Conservation (phyloP, 1,284 basidiomycete genomes). For the Ceratobasidium sp. region DNA sequence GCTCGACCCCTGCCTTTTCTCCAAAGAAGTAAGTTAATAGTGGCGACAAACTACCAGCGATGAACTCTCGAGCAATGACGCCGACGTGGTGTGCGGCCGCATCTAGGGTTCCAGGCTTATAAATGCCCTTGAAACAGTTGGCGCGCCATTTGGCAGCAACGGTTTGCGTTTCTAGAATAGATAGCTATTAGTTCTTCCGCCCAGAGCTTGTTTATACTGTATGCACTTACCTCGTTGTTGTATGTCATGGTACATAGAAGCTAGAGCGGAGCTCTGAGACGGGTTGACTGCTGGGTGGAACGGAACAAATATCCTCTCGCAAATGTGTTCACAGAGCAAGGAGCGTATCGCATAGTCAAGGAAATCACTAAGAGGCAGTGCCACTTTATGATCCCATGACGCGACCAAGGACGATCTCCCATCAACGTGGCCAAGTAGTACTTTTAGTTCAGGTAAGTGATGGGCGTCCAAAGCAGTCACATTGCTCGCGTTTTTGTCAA, state of each 20-base stretch:
- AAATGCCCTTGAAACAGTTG: conserved; percentile 32
- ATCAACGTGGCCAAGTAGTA: background rate
- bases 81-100: background rate
- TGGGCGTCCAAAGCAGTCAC: conserved; percentile 21
- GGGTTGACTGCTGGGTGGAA: conserved; percentile 25
- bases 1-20: background rate
- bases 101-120: background rate
- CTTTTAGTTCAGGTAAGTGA: background rate
- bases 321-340: conserved; percentile 1
- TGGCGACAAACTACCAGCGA: background rate
- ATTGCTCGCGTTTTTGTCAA: conserved; percentile 17
- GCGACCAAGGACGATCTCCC: conserved; percentile 12
- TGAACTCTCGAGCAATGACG: background rate
- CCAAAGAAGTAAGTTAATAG: conserved; percentile 19
- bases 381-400: background rate
- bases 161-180: conserved; percentile 29
- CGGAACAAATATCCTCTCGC: conserved; percentile 3
- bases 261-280: background rate
- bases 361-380: conserved; percentile 19
- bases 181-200: too few species aligned
- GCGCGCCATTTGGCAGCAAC: conserved; percentile 40
- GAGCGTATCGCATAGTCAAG: conserved; percentile 18
- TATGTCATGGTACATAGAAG: background rate
- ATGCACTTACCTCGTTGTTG: too few species aligned
- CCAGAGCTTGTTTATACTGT: too few species aligned